These are phyloP conservation scores for Ustilago loliicola DNA, from an alignment of 1,284 basidiomycete genomes.

Conservation along the genomic window DNA sequence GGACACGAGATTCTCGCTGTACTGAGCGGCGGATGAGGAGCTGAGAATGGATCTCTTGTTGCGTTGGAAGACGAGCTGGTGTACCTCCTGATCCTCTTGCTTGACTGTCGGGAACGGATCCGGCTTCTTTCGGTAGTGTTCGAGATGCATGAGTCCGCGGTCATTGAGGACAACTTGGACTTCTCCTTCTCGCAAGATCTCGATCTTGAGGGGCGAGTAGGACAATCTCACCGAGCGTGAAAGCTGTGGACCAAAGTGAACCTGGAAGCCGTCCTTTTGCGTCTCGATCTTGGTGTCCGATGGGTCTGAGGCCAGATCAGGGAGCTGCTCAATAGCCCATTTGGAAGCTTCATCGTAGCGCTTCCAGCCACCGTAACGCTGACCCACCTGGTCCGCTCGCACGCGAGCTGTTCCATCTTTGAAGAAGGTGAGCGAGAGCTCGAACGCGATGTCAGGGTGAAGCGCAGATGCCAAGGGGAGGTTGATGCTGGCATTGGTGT, in stretches of 20 bases:
- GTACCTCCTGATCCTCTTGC: constrained; percentile 43
- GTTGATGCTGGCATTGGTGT: constrained; percentile 37
- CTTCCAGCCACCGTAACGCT: constrained; percentile 59
- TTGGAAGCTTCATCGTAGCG: constrained; percentile 63
- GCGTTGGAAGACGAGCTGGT: constrained; percentile 57
- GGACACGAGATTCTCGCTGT: constrained; percentile 38
- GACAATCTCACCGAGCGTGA: constrained; percentile 46
- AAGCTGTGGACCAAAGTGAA: constrained; percentile 47
- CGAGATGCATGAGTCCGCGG: constrained; percentile 92
- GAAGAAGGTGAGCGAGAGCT: constrained; percentile 59
- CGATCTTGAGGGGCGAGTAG: constrained; percentile 62
- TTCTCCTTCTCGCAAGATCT: constrained; percentile 77
- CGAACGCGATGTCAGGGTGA: constrained; percentile 62
- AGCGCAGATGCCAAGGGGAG: constrained; percentile 58
- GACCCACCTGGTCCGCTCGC: constrained; percentile 60
- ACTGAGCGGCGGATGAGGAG: constrained; percentile 26
- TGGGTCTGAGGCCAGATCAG: constrained; percentile 37
- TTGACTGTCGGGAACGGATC: constrained; percentile 59
- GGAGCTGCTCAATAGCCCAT: constrained; percentile 64
- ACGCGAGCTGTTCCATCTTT: constrained; percentile 66
- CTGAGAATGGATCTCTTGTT: constrained; percentile 52
- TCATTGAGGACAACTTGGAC: constrained; percentile 92
- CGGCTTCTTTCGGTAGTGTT: constrained; percentile 79
- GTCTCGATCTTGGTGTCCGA: constrained; percentile 30
- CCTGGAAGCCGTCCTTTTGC: constrained; percentile 25